These are phyloP conservation scores for Aspergillus sp. DNA, from an alignment of 2,329 filamentous ascomycete species.

Conservation along the genomic window DNA sequence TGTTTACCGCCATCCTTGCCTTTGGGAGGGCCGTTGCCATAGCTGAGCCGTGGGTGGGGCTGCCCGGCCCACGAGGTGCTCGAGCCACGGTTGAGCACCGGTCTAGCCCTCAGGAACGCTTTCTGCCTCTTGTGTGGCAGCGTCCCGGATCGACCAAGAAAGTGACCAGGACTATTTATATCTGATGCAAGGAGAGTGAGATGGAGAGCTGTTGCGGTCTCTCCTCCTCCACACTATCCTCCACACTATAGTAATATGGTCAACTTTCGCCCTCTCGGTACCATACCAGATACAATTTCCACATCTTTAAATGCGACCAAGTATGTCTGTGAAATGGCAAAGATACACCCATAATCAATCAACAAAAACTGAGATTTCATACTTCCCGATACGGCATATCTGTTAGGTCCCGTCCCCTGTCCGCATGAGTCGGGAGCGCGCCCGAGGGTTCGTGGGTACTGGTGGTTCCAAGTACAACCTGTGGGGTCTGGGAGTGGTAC, in stretches of 20 bases:
- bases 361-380: not conserved
- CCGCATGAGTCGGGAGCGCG: constrained; percentile 12
- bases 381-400: constrained; percentile 20
- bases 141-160: not conserved
- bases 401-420: constrained; percentile 22
- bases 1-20: constrained; percentile 6
- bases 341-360: not conserved
- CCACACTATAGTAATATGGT: not conserved
- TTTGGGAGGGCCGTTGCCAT: not conserved
- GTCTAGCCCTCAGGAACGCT: not conserved
- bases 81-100: constrained; percentile 12
- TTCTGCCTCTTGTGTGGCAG: not conserved
- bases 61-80: constrained; percentile 8
- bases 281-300: not conserved
- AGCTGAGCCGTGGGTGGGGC: constrained; percentile 10
- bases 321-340: not conserved
- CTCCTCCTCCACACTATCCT: not conserved
- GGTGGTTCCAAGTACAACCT: constrained; percentile 9
- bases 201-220: not conserved
- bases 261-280: not conserved
- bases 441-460: constrained; percentile 15
- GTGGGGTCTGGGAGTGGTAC: constrained; percentile 30
- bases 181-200: not conserved
- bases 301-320: not conserved
- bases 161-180: not conserved